Base-by-base conservation (phyloP, 2,329 filamentous ascomycete species). In the Hypoxylon sp. region DNA sequence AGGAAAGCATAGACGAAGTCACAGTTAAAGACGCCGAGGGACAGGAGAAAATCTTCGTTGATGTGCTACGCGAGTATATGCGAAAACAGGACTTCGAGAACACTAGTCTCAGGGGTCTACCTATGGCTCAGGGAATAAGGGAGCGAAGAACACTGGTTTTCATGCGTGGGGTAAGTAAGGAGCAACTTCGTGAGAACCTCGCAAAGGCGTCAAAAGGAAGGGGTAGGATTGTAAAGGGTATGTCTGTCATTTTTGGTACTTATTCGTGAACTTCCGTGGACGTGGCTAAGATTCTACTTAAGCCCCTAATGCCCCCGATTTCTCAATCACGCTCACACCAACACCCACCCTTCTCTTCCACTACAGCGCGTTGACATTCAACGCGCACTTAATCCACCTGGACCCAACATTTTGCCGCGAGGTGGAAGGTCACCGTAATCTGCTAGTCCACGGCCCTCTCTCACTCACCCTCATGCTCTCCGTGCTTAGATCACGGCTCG, bases 311-410 rank as follows among this genome's bases (percentile, higher is more conserved):
- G 41, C 73, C 0, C 77, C 82, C 6, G 75, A 76, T 14, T 78
- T 80, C 66, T 74, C 75, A 21, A 75, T 91, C 71, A 80, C 81
- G 0, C 80, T 97, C 23, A 85, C 80, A 0, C 93, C 94, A 0
- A 89, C 90, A 2, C 83, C 87, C 2, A 82, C 86, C 3, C 86
- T 97, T 3, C 88, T 99, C 57, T 97, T 97, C 81, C 89, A 94
- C 63, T 98, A 95, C 82, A 96, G 91, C 19, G 94, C 94, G 0
- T 86, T 99, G 32, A 95, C 92, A 2, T 94, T 93, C 82, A 99
- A 99, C 78, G 93, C 93, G 1, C 96, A 99, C 79, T 84, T 86
- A 14, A 97, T 99, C 71, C 96, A 99, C 79, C 84, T 97, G 21
- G 92, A 97, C 77, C 85, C 84, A 1, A 75, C 84, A 45, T 96